phyloP scores from a whole-genome alignment of 78 protist species.

The Isochrysis galbana region DNA sequence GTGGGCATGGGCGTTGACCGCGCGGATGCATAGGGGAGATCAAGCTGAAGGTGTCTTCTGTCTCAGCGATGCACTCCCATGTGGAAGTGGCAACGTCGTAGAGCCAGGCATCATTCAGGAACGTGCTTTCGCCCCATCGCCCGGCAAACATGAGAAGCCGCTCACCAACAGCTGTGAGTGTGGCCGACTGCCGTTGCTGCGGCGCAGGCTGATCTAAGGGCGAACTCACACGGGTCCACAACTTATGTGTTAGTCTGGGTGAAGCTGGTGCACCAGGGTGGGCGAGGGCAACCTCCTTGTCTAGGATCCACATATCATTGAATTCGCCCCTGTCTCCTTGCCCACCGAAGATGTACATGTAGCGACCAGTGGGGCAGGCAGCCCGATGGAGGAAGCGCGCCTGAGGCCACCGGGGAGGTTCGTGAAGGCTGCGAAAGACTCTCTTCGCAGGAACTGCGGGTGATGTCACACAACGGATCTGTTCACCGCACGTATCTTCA shows the following conservation, averaged over 20 bases:
- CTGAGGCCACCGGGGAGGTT: background rate
- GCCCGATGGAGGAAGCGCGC: constrained; percentile 30
- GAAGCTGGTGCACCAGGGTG: background rate
- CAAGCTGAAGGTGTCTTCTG: background rate
- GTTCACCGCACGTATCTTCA: too few relatives aligned
- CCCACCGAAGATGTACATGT: background rate
- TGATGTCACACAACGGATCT: background rate
- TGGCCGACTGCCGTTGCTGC: background rate
- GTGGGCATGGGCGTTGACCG: background rate
- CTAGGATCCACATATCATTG: background rate
- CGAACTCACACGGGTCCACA: background rate
- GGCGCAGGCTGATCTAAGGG: background rate
- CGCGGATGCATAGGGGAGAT: background rate
- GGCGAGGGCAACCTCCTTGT: background rate
- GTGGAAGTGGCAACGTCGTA: background rate
- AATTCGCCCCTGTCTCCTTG: background rate
- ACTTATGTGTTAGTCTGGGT: background rate
- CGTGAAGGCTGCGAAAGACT: background rate
- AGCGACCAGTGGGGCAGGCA: background rate
- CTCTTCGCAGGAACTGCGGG: background rate
- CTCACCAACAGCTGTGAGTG: background rate
- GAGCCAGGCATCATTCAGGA: constrained; percentile 3
- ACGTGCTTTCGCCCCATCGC: background rate
- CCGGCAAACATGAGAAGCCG: constrained; percentile 12
- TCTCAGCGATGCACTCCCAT: background rate